phyloP scores from a whole-genome alignment of 768 basidiomycete genomes.

The Psilocybe tampanensis region DNA sequence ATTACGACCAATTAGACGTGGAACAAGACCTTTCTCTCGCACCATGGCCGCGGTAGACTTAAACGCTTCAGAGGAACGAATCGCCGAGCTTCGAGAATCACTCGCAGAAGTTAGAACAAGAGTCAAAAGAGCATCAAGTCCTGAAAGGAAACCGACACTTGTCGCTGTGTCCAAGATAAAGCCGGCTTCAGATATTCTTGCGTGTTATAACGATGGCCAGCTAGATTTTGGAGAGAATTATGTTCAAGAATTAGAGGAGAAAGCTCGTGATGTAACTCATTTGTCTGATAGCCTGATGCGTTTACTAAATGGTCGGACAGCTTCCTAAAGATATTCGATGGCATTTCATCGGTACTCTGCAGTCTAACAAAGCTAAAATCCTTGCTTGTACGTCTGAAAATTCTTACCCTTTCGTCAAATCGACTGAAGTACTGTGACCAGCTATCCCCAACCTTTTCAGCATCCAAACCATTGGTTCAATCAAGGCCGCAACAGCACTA shows the following conservation, averaged over 20 bases:
- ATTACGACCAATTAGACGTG: background rate
- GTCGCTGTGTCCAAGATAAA: conserved; percentile 96
- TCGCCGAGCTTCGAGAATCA: conserved; percentile 52
- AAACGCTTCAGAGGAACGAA: conserved; percentile 41
- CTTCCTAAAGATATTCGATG: conserved; percentile 88
- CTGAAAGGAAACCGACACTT: conserved; percentile 42
- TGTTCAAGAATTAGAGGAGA: conserved; percentile 89
- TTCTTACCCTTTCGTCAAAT: background rate
- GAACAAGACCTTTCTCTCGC: background rate
- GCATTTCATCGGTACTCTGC: conserved; percentile 96
- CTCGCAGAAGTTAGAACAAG: conserved; percentile 55
- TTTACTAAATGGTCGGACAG: conserved; percentile 37
- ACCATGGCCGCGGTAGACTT: conserved; percentile 17
- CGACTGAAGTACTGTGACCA: conserved; percentile 30
- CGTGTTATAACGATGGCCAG: conserved; percentile 81
- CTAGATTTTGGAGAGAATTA: conserved; percentile 98
- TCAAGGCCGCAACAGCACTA: conserved; percentile 78
- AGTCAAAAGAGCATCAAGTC: conserved; percentile 38
- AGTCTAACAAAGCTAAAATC: conserved; percentile 92
- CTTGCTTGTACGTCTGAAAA: conserved; percentile 64
- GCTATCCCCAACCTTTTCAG: conserved; percentile 87
- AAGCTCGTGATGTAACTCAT: conserved; percentile 65
- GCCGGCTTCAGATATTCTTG: conserved; percentile 82
- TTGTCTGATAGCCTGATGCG: background rate
- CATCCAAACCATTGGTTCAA: conserved; percentile 84